Evolutionary conservation across 225 moss, liverwort and hornwort genomes (phyloP).

Genomic region (Pseudoscleropodium purum): DNA sequence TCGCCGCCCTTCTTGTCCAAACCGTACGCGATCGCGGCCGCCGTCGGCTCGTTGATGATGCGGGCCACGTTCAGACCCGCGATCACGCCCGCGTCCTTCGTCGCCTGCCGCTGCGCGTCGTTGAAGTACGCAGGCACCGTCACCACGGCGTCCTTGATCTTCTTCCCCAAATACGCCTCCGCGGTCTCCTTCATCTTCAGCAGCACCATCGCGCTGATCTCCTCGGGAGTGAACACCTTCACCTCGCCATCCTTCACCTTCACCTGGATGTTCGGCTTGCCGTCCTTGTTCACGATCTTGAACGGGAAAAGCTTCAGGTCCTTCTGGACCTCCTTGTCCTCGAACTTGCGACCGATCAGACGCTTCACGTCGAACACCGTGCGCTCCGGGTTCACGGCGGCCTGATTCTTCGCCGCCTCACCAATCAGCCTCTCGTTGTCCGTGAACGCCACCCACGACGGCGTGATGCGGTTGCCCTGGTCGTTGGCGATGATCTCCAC

Average conservation of each 20-base stretch:
- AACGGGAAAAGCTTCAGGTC: not conserved
- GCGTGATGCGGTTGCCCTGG: not conserved
- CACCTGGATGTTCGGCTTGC: not conserved
- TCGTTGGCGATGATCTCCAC: conserved; percentile 1
- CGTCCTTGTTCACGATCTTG: not conserved
- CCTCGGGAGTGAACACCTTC: not conserved
- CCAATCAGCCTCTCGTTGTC: not conserved
- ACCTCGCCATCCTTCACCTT: conserved; percentile 1
- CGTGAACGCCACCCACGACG: conserved; percentile 1
- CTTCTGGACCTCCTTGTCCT: not conserved
- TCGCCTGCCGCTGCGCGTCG: not conserved
- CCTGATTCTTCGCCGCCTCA: not conserved
- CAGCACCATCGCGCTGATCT: not conserved
- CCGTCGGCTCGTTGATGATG: not conserved
- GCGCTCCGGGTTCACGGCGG: not conserved
- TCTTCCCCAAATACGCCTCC: not conserved
- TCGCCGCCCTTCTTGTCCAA: conserved; percentile 1
- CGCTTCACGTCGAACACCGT: not conserved
- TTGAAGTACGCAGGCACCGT: not conserved
- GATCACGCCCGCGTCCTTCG: conserved; percentile 2
- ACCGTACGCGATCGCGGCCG: not conserved
- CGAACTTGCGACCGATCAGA: not conserved
- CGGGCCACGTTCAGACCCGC: not conserved
- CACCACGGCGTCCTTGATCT: conserved; percentile 1
- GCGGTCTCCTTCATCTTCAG: not conserved